Percentiles rank a stretch among this genome's conserved stretches.
Evolutionary conservation across 2,329 filamentous ascomycete genomes (phyloP).

Genomic region (Apiospora pterosperma): DNA sequence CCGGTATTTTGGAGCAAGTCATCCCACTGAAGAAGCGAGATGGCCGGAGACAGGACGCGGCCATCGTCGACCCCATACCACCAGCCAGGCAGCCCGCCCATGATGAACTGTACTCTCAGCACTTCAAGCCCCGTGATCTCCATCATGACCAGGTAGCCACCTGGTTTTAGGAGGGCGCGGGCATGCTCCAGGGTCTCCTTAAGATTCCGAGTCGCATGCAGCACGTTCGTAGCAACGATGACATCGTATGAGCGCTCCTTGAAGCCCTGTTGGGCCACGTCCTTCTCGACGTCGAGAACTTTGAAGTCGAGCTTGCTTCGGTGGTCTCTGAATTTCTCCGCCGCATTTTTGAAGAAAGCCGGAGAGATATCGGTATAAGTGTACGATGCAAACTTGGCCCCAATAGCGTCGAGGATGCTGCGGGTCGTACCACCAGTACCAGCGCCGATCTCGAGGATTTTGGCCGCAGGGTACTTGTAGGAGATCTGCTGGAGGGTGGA

Average conservation of each 20-base stretch:
- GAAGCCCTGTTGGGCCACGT: not conserved
- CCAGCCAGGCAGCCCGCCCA: constrained; percentile 35
- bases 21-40: constrained; percentile 20
- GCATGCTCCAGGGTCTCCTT: constrained; percentile 21
- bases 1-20: constrained; percentile 14
- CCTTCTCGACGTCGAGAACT: constrained; percentile 21
- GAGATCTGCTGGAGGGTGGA: not conserved
- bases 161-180: constrained; percentile 30
- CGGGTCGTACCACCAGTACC: not conserved
- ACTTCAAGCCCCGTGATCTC: constrained; percentile 7
- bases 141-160: constrained; percentile 31
- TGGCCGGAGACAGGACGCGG: constrained; percentile 16
- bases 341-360: constrained; percentile 33
- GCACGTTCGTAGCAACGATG: constrained; percentile 28
- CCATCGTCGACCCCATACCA: constrained; percentile 28
- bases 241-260: constrained; percentile 24
- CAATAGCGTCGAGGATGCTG: not conserved
- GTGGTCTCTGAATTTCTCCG: not conserved
- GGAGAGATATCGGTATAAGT: constrained; percentile 43
- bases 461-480: not conserved
- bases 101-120: constrained; percentile 14
- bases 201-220: constrained; percentile 24
- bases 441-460: not conserved
- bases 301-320: constrained; percentile 27
- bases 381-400: constrained; percentile 27